Evolutionary conservation across 78 protist genomes (phyloP), one percentile per base, ranked within the genome.

Genomic region (Dictyostelium capitatum): DNA sequence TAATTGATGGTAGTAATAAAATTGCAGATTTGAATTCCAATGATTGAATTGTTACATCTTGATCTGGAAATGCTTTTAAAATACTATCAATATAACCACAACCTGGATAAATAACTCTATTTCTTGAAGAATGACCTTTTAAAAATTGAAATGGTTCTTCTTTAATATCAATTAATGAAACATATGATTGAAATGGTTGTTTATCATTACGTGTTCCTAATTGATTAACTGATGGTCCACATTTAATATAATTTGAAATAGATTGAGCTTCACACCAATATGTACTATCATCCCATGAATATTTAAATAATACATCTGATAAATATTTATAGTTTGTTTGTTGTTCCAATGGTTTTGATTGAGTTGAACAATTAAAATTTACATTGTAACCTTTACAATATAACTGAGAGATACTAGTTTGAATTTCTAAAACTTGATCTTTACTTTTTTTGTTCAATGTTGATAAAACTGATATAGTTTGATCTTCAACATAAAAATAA

Each of bases 121-220:
- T n/a, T n/a, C n/a, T n/a, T 2, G 75, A 28, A 11, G 54, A 25
- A 48, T 83, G 91, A 23, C 81, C 91, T 37, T 83, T 83, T n/a
- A 83, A 47, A 41, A 20, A 47, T 48, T 10, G 47, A n/a, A 74
- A 74, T 74, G 80, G 80, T 32, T 74, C 25, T 23, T 37, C 48
- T 32, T 48, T 12, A 48, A 46, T 23, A 6, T 74, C 47, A 17
- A 48, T 74, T 4, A 47, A n/a, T 25, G 80, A 47, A 23, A n/a
- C 17, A 48, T n/a, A 46, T 48, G 80, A n/a, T 23, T 1, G 46
- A 3, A n/a, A n/a, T n/a, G n/a, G n/a, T n/a, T n/a, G n/a, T n/a
- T n/a, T n/a, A 7, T 32, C 25, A 41, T 20, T 19, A 17, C 56
- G 46, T 15, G 30, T 8, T n/a, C 80, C 80, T 17, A 74, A 37